These are phyloP conservation scores for Lyophyllum semitale DNA, from an alignment of 768 basidiomycete genomes.

Conservation along the genomic window DNA sequence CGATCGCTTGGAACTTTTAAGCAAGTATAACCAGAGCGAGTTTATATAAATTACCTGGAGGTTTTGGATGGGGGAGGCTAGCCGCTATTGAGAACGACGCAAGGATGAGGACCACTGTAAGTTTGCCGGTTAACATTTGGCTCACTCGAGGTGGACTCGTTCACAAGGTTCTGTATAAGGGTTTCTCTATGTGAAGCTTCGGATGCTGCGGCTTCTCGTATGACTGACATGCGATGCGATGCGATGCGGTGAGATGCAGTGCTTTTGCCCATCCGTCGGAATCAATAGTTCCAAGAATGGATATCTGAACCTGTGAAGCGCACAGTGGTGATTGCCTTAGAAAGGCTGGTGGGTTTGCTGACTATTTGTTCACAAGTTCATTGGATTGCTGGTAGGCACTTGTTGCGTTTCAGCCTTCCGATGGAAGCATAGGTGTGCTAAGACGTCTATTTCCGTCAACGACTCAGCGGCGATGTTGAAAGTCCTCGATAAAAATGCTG, in stretches of 20 bases:
- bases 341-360: no score
- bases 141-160: no score
- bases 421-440: no score
- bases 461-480: no score
- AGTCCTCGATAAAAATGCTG: no score
- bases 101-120: background rate
- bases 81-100: background rate
- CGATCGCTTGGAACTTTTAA: background rate
- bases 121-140: background rate
- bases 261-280: background rate
- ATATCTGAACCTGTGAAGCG: background rate
- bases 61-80: background rate
- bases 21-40: background rate
- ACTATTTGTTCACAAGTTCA: no score
- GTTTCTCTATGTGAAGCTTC: no score
- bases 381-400: no score
- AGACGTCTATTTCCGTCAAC: no score
- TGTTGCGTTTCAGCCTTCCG: no score
- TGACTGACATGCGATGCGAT: no score
- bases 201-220: background rate
- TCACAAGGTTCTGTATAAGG: no score
- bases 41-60: background rate
- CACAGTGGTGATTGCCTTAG: background rate
- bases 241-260: background rate
- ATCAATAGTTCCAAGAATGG: background rate